These are phyloP conservation scores for Aspergillus taichungensis DNA, from an alignment of 495 filamentous ascomycete genomes.

Conservation along the genomic window DNA sequence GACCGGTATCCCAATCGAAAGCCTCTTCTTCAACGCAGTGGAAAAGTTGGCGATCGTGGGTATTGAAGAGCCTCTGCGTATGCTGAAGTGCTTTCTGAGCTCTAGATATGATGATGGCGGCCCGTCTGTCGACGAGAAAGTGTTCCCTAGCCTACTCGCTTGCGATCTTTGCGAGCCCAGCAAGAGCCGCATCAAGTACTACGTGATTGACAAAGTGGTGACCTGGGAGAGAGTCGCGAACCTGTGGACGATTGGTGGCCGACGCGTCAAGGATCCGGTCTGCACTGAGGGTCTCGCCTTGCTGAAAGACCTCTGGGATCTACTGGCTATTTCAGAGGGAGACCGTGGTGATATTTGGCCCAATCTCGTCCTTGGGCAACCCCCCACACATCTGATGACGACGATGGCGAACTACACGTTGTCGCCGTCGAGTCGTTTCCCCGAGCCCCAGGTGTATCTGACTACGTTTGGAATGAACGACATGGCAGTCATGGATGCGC, in stretches of 20 bases:
- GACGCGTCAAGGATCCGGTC: neutral
- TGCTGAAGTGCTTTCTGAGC: neutral
- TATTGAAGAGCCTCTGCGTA: neutral
- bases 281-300: neutral
- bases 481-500: conserved; percentile 1
- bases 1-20: neutral
- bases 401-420: conserved; percentile 9
- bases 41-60: neutral
- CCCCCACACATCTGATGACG: neutral
- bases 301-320: neutral
- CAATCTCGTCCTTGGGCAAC: neutral
- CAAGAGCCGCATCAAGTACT: conserved; percentile 1
- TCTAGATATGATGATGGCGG: neutral
- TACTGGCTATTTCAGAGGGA: neutral
- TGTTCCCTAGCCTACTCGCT: neutral
- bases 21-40: neutral
- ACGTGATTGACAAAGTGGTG: neutral
- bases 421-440: neutral
- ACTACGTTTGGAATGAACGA: conserved; percentile 5
- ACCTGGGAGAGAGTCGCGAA: neutral
- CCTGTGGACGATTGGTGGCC: conserved; percentile 2
- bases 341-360: neutral
- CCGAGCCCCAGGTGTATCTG: conserved; percentile 14
- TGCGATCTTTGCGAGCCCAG: neutral
- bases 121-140: neutral